Evolutionary conservation across 1,284 basidiomycete genomes (phyloP).

Genomic region (Sphaerobolus stellatus): DNA sequence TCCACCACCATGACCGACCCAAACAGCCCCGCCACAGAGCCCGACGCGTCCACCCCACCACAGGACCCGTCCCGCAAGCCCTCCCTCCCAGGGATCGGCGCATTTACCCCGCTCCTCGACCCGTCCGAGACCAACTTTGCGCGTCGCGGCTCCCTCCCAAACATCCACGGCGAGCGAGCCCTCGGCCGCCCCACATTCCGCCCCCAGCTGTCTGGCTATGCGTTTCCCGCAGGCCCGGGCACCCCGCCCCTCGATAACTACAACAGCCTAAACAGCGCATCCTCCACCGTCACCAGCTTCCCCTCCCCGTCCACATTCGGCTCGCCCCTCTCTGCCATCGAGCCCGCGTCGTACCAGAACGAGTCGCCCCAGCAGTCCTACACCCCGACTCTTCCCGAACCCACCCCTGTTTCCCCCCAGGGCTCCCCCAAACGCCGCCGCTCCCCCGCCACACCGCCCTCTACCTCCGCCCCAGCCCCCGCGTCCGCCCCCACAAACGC

Average conservation of each 20-base stretch:
- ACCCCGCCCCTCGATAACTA: background rate
- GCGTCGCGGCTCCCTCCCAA: slow-evolving; percentile 67
- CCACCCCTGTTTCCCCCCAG: slow-evolving; percentile 41
- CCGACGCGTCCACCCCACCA: slow-evolving; percentile 49
- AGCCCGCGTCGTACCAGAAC: slow-evolving; percentile 28
- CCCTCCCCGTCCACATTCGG: slow-evolving; percentile 39
- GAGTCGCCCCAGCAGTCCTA: slow-evolving; percentile 28
- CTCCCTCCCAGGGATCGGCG: slow-evolving; percentile 11
- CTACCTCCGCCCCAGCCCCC: slow-evolving; percentile 34
- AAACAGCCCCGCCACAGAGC: slow-evolving; percentile 57
- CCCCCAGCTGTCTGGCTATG: slow-evolving; percentile 42
- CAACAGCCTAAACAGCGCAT: slow-evolving; percentile 23
- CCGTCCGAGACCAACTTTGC: slow-evolving; percentile 38
- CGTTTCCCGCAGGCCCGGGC: slow-evolving; percentile 20
- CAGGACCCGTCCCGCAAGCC: slow-evolving; percentile 39
- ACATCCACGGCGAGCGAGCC: slow-evolving; percentile 52
- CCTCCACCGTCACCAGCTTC: slow-evolving; percentile 47
- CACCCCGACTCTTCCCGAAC: slow-evolving; percentile 43
- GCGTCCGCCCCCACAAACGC: slow-evolving; percentile 36
- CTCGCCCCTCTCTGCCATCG: slow-evolving; percentile 46
- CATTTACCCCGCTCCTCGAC: slow-evolving; percentile 26
- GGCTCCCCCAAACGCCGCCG: slow-evolving; percentile 22
- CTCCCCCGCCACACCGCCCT: slow-evolving; percentile 34
- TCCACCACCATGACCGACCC: slow-evolving; percentile 53
- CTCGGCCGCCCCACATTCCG: slow-evolving; percentile 45